Conservation (phyloP, 768 basidiomycete species). For the Lactarius pseudohatsudake region DNA sequence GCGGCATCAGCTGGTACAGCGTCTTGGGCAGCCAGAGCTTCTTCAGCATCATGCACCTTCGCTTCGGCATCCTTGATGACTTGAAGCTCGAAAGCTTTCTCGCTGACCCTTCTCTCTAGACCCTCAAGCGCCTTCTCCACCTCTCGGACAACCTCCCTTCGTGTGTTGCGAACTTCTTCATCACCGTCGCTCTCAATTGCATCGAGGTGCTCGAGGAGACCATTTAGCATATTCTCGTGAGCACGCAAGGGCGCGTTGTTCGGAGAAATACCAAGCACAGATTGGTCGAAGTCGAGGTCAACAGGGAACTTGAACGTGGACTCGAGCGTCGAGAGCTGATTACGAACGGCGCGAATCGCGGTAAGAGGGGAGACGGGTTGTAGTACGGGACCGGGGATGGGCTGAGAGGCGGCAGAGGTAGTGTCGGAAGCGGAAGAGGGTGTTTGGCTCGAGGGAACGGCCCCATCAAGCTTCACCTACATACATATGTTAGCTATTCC, state of each 20-base stretch:
- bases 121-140: slow-evolving; percentile 61
- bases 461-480: slow-evolving; percentile 8
- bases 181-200: slow-evolving; percentile 66
- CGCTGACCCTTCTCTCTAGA: slow-evolving; percentile 41
- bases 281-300: slow-evolving; percentile 11
- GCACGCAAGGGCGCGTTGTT: slow-evolving; percentile 60
- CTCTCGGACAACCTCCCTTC: slow-evolving; percentile 53
- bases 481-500: neutral
- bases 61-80: neutral
- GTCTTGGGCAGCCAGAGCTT: neutral
- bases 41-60: neutral
- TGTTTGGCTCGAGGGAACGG: neutral
- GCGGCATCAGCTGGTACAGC: neutral
- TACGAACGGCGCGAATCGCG: slow-evolving; percentile 14
- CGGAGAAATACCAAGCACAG: slow-evolving; percentile 55
- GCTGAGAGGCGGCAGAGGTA: neutral
- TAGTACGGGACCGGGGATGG: neutral
- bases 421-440: neutral
- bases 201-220: slow-evolving; percentile 63
- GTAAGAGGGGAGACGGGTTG: slow-evolving; percentile 15
- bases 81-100: slow-evolving; percentile 1
- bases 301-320: slow-evolving; percentile 19
- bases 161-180: slow-evolving; percentile 46
- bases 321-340: slow-evolving; percentile 11
- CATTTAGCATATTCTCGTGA: slow-evolving; percentile 59